Percentiles rank a stretch among this genome's conserved stretches.
phyloP scores from a whole-genome alignment of 148 eudicot genomes.

The Dianthus caryophyllus region DNA sequence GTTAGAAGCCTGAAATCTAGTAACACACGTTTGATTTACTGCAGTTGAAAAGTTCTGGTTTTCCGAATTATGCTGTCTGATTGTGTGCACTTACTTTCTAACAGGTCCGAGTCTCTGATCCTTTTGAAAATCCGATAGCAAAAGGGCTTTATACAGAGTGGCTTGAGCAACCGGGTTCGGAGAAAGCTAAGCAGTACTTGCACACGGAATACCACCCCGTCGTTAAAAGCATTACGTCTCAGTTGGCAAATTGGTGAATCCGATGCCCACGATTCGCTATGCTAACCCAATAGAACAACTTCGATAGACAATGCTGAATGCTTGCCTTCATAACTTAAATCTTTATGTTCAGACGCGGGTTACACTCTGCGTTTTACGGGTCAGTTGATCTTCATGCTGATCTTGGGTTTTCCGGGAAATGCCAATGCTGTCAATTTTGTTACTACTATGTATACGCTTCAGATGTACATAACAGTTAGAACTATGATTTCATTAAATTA shows the following conservation, averaged over 20 bases:
- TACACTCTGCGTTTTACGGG: background rate
- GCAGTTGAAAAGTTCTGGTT: too few relatives aligned
- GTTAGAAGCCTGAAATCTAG: background rate
- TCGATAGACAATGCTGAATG: background rate
- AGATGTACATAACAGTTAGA: slow-evolving; percentile 18
- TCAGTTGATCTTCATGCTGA: background rate
- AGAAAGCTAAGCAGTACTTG: slow-evolving; percentile 64
- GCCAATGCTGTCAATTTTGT: slow-evolving; percentile 24
- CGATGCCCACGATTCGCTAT: background rate
- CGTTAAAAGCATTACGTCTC: slow-evolving; percentile 70
- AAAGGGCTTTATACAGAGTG: slow-evolving; percentile 68
- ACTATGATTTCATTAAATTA: background rate
- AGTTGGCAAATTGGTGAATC: slow-evolving; percentile 79
- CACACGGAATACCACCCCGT: slow-evolving; percentile 90
- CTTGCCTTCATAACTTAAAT: background rate
- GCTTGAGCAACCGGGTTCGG: slow-evolving; percentile 86
- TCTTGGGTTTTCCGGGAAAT: background rate
- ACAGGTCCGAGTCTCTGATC: slow-evolving; percentile 70
- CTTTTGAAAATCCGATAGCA: slow-evolving; percentile 65
- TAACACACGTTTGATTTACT: too few relatives aligned
- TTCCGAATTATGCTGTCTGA: background rate
- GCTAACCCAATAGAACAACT: slow-evolving; percentile 1
- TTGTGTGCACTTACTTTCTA: background rate
- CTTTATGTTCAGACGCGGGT: background rate
- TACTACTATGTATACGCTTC: background rate